These are phyloP conservation scores for Aspergillus incahuasiensis DNA, from an alignment of 495 filamentous ascomycete genomes.

Conservation along the genomic window DNA sequence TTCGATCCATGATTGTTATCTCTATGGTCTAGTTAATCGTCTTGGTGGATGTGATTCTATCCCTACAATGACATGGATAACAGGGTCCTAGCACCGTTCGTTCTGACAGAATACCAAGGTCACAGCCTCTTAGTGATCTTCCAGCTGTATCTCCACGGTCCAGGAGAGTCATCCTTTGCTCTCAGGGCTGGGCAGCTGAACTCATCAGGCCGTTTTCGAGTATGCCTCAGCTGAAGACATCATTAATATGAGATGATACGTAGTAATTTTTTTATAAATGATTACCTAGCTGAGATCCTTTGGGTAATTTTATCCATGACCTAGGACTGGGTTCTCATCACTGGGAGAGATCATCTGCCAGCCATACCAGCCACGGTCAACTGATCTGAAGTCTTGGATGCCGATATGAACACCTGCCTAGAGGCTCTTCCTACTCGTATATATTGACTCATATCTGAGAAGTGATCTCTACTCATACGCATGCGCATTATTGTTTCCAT, in stretches of 20 bases:
- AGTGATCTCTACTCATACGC: background rate
- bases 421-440: background rate
- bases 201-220: background rate
- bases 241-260: background rate
- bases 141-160: no score
- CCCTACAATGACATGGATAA: background rate
- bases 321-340: background rate
- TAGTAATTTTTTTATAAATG: background rate
- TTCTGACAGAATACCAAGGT: background rate
- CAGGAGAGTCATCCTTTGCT: background rate
- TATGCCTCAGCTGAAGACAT: constrained; percentile 4
- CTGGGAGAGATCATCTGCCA: constrained; percentile 3
- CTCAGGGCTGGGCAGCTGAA: constrained; percentile 2
- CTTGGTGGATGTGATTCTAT: background rate
- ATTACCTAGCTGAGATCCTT: background rate
- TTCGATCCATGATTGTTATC: background rate
- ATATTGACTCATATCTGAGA: background rate
- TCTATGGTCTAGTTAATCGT: background rate
- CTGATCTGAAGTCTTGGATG: background rate
- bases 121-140: background rate
- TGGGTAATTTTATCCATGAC: no score
- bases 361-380: background rate
- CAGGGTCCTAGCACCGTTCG: no score
- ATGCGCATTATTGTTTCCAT: background rate
- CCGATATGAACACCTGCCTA: background rate